Evolutionary conservation across 2,329 filamentous ascomycete species (phyloP).

Genomic region (Camptophora hylomeconis): DNA sequence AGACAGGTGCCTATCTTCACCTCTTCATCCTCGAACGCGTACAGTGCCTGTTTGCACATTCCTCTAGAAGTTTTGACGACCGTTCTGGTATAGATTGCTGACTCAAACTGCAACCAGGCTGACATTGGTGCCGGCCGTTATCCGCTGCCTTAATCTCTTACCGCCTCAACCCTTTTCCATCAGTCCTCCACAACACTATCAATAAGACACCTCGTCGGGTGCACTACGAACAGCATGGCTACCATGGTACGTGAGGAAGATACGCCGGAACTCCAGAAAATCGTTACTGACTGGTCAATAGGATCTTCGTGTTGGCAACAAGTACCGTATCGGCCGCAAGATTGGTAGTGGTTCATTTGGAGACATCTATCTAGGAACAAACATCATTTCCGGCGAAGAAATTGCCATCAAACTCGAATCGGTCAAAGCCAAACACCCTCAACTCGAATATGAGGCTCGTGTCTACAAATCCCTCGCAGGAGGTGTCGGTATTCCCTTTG

Average conservation of each 20-base stretch:
- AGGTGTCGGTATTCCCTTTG: constrained; percentile 94
- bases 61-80: too few relatives aligned
- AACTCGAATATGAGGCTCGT: constrained; percentile 95
- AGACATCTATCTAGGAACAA: constrained; percentile 97
- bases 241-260: constrained; percentile 42
- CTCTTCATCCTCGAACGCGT: too few relatives aligned
- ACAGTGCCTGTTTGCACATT: too few relatives aligned
- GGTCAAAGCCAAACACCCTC: constrained; percentile 98
- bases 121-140: too few relatives aligned
- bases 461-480: constrained; percentile 80
- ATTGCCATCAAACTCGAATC: constrained; percentile 99
- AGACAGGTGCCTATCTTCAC: too few relatives aligned
- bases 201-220: too few relatives aligned
- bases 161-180: constrained; percentile 2
- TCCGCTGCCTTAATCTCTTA: too few relatives aligned
- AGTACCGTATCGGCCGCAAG: constrained; percentile 98
- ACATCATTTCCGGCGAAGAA: constrained; percentile 98
- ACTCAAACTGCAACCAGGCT: constrained; percentile 13
- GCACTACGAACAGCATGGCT: constrained; percentile 48
- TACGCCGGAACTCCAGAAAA: constrained; percentile 10
- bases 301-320: constrained; percentile 98
- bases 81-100: too few relatives aligned
- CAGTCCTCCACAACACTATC: too few relatives aligned
- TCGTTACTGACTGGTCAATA: constrained; percentile 32
- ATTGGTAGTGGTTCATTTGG: constrained; percentile 96